Base-by-base conservation (phyloP, 2,329 filamentous ascomycete species). In the Nemania sp. region DNA sequence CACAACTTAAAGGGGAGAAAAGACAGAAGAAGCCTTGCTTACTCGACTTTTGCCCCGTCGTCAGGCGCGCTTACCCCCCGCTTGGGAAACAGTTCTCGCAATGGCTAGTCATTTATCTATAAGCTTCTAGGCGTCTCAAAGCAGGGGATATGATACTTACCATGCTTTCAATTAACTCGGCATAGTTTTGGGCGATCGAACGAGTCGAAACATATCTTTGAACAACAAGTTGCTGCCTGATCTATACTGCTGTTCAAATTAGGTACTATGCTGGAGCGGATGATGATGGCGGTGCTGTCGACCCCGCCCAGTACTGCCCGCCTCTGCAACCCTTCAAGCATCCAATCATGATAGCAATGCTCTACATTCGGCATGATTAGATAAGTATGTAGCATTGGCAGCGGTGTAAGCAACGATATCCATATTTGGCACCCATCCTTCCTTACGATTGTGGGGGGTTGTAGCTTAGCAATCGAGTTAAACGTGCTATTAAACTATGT, bases 11-110 rank as follows among this genome's bases (percentile, higher is more conserved):
- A 3, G 11, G 43, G 3, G 43, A 47, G 43, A 3, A 20, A 47
- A 22, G 6, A n/a, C n/a, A n/a, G n/a, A n/a, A n/a, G n/a, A n/a
- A n/a, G n/a, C n/a, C 43, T 5, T 47, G 20, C 43, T 5, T 47
- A 47, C 43, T 47, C 43, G 43, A 47, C 43, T 20, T 47, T 47
- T 47, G 43, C 43, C 43, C 43, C 20, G 22, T 47, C 43, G 18
- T 15, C 43, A 15, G 43, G 43, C 41, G 18, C 41, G 5, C 13
- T 15, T 22, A 15, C 15, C 18, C 18, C 18, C 43, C 22, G 43
- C 5, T 3, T n/a, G 22, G 43, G 43, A 47, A 47, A 47, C 18
- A 47, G 43, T 47, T 20, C 15, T 47, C 15, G 20, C 43, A 47
- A 20, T 11, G 43, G 43, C 43, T 47, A 47, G 3, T 11, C 15